These are phyloP conservation scores for Citrullus amarus DNA, from an alignment of 306 rosid genomes.

Conservation along the genomic window DNA sequence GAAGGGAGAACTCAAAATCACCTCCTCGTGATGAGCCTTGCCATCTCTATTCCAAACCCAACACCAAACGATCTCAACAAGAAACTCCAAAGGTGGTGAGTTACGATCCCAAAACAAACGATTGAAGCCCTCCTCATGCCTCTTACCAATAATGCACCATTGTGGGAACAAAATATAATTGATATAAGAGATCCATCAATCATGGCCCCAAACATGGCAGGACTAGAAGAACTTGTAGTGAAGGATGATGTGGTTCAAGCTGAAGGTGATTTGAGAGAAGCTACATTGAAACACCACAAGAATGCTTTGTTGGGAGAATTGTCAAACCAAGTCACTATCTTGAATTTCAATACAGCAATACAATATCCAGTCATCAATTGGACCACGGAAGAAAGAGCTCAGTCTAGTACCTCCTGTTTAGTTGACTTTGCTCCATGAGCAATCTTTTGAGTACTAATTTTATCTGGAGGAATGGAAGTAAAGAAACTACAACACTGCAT, in stretches of 20 bases:
- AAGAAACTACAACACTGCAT: background rate
- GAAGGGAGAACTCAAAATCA: no score
- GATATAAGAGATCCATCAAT: background rate
- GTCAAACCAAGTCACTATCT: background rate
- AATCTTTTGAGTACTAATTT: background rate
- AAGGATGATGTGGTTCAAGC: background rate
- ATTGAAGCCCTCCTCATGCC: no score
- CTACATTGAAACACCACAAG: background rate
- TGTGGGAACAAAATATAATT: background rate
- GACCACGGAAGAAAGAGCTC: background rate
- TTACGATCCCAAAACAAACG: no score
- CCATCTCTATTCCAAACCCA: no score
- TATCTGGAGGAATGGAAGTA: background rate
- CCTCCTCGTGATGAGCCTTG: no score
- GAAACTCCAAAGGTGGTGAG: no score
- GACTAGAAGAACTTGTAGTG: background rate
- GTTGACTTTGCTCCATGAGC: background rate
- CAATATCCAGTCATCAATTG: background rate
- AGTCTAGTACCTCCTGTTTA: background rate
- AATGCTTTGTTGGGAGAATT: background rate
- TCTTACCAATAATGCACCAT: no score
- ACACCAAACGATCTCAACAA: no score
- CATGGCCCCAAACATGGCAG: background rate
- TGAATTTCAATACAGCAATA: background rate
- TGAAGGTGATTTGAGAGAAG: background rate